Percentiles rank a stretch among this genome's conserved stretches.
phyloP scores from a whole-genome alignment of 371 early-diverging fungal genomes.

The Thermomucor indicae-seudaticae region DNA sequence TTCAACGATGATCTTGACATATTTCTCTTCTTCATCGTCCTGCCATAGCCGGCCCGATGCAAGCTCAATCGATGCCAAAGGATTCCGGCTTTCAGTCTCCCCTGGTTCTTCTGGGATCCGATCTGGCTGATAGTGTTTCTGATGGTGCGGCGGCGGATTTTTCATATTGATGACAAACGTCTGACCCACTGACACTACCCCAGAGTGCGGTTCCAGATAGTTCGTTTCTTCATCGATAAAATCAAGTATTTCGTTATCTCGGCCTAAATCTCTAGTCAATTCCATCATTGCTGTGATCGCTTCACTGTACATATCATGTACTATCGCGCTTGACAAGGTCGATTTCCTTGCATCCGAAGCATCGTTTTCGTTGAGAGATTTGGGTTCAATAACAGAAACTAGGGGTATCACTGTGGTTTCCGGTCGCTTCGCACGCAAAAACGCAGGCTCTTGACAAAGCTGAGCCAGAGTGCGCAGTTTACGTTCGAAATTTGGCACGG shows the following conservation, averaged over 20 bases:
- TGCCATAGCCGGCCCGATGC: too few relatives aligned
- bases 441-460: slow-evolving; percentile 30
- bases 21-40: not conserved
- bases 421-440: not conserved
- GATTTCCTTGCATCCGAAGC: slow-evolving; percentile 4
- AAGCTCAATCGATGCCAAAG: slow-evolving; percentile 4
- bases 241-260: slow-evolving; percentile 28
- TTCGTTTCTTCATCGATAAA: slow-evolving; percentile 15
- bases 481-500: slow-evolving; percentile 37
- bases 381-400: slow-evolving; percentile 26
- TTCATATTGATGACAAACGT: slow-evolving; percentile 36
- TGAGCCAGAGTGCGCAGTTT: slow-evolving; percentile 37
- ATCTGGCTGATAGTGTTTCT: slow-evolving; percentile 2
- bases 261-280: slow-evolving; percentile 24
- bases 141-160: slow-evolving; percentile 21
- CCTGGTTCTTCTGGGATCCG: slow-evolving; percentile 1
- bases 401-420: slow-evolving; percentile 24
- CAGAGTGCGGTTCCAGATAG: slow-evolving; percentile 18
- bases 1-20: slow-evolving; percentile 2
- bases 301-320: slow-evolving; percentile 38
- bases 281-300: slow-evolving; percentile 26
- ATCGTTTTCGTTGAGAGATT: not conserved
- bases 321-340: slow-evolving; percentile 18
- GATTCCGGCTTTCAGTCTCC: not conserved
- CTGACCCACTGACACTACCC: slow-evolving; percentile 27